A percentile compares a stretch with the other conserved stretches of the same genome.
Conservation (phyloP, 441 rosid species). For the Bruguiera hainesii region DNA sequence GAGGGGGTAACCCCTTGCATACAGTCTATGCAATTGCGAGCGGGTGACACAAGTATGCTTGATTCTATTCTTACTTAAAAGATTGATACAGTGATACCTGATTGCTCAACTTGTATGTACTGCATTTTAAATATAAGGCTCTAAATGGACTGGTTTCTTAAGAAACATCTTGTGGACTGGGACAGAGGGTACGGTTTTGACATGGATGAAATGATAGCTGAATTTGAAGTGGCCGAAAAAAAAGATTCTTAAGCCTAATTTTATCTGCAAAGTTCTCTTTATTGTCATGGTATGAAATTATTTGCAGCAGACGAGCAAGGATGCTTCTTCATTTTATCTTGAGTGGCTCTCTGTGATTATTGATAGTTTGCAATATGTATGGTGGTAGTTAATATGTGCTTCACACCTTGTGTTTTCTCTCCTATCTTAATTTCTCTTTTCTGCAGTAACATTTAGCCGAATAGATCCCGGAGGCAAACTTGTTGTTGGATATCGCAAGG, state of each 20-base stretch:
- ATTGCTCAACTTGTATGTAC: neutral
- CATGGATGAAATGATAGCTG: constrained; percentile 3
- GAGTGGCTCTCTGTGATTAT: neutral
- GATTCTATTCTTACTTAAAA: constrained; percentile 15
- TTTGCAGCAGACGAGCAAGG: neutral
- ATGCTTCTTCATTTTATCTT: neutral
- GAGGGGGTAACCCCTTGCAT: constrained; percentile 99
- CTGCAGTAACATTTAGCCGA: constrained; percentile 81
- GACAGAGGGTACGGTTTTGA: neutral
- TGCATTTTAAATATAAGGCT: neutral
- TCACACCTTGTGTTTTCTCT: constrained; percentile 16
- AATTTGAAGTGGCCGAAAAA: neutral
- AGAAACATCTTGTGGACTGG: neutral
- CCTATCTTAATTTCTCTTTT: constrained; percentile 15
- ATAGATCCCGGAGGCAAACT: constrained; percentile 85
- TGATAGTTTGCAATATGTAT: neutral
- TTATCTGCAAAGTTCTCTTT: neutral
- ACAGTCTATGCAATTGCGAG: constrained; percentile 87
- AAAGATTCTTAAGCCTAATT: neutral
- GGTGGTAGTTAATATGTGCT: constrained; percentile 11
- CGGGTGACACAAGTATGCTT: constrained; percentile 87
- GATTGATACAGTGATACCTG: neutral
- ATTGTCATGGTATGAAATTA: neutral
- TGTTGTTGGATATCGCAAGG: constrained; percentile 80
- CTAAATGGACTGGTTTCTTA: constrained; percentile 1